Base-by-base conservation (phyloP, 2,329 filamentous ascomycete genomes). In the Aspergillus melleus region DNA sequence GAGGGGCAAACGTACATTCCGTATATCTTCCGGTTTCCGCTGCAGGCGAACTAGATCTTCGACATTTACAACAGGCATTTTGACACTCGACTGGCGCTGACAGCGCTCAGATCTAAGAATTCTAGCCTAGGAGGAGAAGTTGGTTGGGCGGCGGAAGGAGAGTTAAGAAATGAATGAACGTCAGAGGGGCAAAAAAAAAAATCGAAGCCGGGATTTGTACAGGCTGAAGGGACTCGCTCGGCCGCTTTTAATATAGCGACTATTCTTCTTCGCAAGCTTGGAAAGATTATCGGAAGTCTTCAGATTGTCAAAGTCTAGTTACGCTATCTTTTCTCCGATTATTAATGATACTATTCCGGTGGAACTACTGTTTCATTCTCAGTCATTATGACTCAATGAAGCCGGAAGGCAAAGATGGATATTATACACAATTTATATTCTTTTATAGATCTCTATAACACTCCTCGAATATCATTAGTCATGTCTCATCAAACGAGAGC, bases 11-110 rank as follows among this genome's bases (percentile, higher is more conserved):
- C 86, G 76, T 83, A 96, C 92, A 84, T 99, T 99, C 81, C 95
- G 87, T 74, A 99, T 90, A 77, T 93, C 90, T 66, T 93, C 87
- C 68, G 92, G 87, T 74, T 93, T 90, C 75, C 88, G 87, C 82
- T 99, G 95, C 68, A 99, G 87, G 77, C 88, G 86, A 68, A 95
- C 90, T 72, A 99, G 86, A 83, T 96, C 93, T 68, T 97, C 91
- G 64, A 93, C 88, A 65, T 87, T 90, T 67, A 99, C 92, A 66
- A 97, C 88, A 66, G 95, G 94, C 95, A 99, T 99, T 61, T 72
- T 84, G 77, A 8, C 61, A 29, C 52, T 50, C n/a, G 29, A 55
- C 57, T 64, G 60, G 62, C 49, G 52, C 59, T 63, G 57, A 51
- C 61, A 62, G 61, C 58, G 55, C 55, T 59, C 55, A 57, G 51